These are phyloP conservation scores for Tardiomyces blankii DNA, from an alignment of 1,139 yeast species.

Conservation along the genomic window DNA sequence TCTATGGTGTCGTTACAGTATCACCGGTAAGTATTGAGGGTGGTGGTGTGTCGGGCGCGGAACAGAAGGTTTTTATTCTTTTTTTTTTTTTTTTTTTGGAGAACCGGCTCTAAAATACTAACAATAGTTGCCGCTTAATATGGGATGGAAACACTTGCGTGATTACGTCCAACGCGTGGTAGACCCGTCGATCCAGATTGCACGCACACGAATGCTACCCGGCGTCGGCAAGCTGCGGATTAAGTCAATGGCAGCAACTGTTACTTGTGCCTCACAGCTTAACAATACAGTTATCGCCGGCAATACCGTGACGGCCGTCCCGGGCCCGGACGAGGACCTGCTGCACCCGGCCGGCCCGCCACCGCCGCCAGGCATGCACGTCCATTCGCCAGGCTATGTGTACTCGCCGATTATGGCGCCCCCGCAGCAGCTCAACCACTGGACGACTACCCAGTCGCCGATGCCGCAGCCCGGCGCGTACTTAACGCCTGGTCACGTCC, in stretches of 20 bases:
- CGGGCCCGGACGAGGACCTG: neutral
- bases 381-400: neutral
- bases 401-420: neutral
- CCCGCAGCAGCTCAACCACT: neutral
- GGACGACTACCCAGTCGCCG: neutral
- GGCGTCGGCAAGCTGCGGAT: neutral
- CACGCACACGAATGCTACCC: neutral
- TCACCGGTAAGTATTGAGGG: neutral
- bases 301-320: neutral
- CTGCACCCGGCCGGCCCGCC: neutral
- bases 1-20: neutral
- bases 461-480: neutral
- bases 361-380: neutral
- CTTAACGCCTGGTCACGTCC: neutral
- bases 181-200: neutral
- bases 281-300: neutral
- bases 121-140: neutral
- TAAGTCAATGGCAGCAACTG: neutral
- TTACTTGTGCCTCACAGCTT: neutral
- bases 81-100: too few relatives aligned
- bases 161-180: neutral
- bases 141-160: neutral
- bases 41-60: too few relatives aligned
- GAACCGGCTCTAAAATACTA: too few relatives aligned
- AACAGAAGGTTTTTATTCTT: too few relatives aligned